These are phyloP conservation scores for Pterocarpus santalinus DNA, from an alignment of 306 rosid species.

Conservation along the genomic window DNA sequence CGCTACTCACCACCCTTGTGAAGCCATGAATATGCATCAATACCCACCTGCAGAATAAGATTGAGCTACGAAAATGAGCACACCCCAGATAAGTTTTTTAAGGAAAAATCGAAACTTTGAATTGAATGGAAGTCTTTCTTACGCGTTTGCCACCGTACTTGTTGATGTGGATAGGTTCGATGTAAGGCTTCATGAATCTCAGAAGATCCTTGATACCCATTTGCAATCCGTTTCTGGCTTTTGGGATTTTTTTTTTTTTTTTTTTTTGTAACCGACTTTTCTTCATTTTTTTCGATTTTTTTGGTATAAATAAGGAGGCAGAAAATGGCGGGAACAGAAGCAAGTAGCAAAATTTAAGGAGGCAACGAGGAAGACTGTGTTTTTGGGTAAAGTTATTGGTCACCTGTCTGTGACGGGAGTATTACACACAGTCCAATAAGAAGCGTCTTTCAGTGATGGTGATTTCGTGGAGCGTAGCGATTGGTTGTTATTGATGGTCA, in stretches of 20 bases:
- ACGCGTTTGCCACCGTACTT: slow-evolving; percentile 88
- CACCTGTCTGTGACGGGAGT: not conserved
- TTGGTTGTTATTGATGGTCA: not conserved
- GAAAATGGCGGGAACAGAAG: slow-evolving; percentile 76
- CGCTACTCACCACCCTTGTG: slow-evolving; percentile 87
- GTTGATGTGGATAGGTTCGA: slow-evolving; percentile 70
- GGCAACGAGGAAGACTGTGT: slow-evolving; percentile 24
- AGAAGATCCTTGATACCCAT: slow-evolving; percentile 99
- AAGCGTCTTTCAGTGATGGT: not conserved
- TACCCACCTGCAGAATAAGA: slow-evolving; percentile 76
- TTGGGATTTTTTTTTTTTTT: slow-evolving; percentile 38
- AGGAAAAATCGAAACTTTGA: slow-evolving; percentile 37
- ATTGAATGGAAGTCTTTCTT: slow-evolving; percentile 22
- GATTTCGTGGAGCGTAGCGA: not conserved
- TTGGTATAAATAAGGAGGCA: not conserved
- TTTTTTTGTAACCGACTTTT: not conserved
- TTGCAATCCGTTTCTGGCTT: slow-evolving; percentile 42
- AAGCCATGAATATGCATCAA: slow-evolving; percentile 98
- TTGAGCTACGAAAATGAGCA: not conserved
- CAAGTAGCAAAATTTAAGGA: slow-evolving; percentile 48
- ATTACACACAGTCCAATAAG: slow-evolving; percentile 8
- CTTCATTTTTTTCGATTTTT: not conserved
- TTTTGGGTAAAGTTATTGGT: not conserved
- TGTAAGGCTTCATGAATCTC: slow-evolving; percentile 87
- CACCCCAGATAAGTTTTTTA: slow-evolving; percentile 2